A percentile compares a stretch with the other conserved stretches of the same genome.
These are phyloP conservation scores for Simmondsia chinensis DNA, from an alignment of 148 eudicot species.

Conservation along the genomic window DNA sequence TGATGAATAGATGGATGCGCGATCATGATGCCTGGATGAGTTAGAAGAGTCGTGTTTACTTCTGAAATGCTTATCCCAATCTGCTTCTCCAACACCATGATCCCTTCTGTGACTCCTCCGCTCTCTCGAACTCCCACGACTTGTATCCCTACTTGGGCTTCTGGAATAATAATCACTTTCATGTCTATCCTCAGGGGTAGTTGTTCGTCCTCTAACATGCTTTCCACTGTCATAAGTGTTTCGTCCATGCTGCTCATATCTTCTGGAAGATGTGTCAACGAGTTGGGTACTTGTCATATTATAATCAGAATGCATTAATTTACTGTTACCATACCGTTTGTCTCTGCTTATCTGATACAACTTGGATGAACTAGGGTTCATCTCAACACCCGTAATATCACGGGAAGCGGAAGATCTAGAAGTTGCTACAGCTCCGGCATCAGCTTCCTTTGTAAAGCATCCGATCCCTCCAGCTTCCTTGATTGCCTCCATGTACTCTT, in stretches of 20 bases:
- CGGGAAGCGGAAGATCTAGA: conserved; percentile 22
- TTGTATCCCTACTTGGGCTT: conserved; percentile 31
- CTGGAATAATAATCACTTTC: conserved; percentile 22
- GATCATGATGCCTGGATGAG: conserved; percentile 7
- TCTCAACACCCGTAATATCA: conserved; percentile 13
- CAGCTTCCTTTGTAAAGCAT: conserved; percentile 25
- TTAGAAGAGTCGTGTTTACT: conserved; percentile 8
- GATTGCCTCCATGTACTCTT: conserved; percentile 71
- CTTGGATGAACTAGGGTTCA: conserved; percentile 5
- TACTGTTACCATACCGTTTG: conserved; percentile 13
- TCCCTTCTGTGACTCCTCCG: conserved; percentile 31
- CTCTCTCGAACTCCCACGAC: conserved; percentile 28
- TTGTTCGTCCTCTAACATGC: conserved; percentile 22
- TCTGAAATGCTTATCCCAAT: conserved; percentile 15
- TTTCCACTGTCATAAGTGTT: conserved; percentile 18
- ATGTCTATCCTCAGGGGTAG: conserved; percentile 13
- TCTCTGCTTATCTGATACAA: conserved; percentile 16
- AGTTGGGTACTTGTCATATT: conserved; percentile 7
- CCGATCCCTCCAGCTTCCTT: conserved; percentile 66
- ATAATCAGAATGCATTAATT: conserved; percentile 16
- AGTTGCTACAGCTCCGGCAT: conserved; percentile 19
- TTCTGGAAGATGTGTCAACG: conserved; percentile 11
- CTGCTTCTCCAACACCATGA: conserved; percentile 14
- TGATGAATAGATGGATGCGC: conserved; percentile 6
- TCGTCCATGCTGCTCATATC: conserved; percentile 13